Percentiles rank a stretch among this genome's conserved stretches.
These are phyloP conservation scores for Linum trigynum DNA, from an alignment of 345 rosid species.

Conservation along the genomic window DNA sequence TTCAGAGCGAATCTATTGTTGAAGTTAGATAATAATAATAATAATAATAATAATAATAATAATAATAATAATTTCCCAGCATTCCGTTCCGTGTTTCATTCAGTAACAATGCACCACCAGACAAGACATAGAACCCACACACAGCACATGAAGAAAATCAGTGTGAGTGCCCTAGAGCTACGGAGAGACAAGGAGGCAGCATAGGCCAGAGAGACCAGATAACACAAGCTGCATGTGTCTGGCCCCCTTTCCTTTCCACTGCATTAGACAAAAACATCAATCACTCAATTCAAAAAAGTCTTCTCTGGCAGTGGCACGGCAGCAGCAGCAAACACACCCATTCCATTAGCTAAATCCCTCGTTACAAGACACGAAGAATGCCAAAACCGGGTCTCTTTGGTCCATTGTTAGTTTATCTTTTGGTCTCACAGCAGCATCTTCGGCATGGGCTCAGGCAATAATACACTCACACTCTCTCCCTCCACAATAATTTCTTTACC, in stretches of 20 bases:
- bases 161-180: too few relatives aligned
- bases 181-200: too few relatives aligned
- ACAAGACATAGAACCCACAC: too few relatives aligned
- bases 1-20: too few relatives aligned
- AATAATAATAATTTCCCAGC: too few relatives aligned
- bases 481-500: not conserved
- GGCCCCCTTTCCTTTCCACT: not conserved
- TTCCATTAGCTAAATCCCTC: not conserved
- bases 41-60: too few relatives aligned
- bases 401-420: not conserved
- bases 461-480: constrained; percentile 15
- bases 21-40: too few relatives aligned
- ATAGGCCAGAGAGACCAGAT: too few relatives aligned
- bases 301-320: not conserved
- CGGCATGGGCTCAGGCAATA: constrained; percentile 12
- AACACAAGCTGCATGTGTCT: not conserved
- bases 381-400: not conserved
- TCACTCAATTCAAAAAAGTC: not conserved
- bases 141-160: too few relatives aligned
- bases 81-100: too few relatives aligned
- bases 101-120: too few relatives aligned
- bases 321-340: not conserved
- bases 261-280: not conserved
- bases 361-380: not conserved
- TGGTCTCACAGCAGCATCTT: not conserved